These are phyloP conservation scores for Zymoseptoria pseudotritici DNA, from an alignment of 2,329 filamentous ascomycete species.

Conservation along the genomic window DNA sequence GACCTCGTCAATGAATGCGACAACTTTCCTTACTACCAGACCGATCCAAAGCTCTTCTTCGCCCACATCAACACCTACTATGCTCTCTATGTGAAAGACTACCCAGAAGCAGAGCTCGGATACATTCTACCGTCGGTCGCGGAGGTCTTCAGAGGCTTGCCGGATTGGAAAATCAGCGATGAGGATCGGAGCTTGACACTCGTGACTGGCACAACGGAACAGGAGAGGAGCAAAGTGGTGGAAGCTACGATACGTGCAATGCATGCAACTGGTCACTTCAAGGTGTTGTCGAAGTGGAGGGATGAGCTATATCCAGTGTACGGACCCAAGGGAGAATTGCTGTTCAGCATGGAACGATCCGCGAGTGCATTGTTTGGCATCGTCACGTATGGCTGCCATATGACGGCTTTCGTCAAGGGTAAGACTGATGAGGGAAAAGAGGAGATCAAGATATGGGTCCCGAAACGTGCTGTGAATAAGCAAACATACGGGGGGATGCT, in stretches of 20 bases:
- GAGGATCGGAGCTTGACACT: constrained; percentile 56
- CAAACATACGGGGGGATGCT: constrained; percentile 85
- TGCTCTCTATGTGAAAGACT: constrained; percentile 59
- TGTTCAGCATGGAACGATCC: constrained; percentile 71
- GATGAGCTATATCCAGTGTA: constrained; percentile 76
- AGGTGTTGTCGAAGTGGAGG: constrained; percentile 70
- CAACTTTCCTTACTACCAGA: constrained; percentile 66
- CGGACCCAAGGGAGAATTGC: constrained; percentile 48
- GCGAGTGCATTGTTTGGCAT: constrained; percentile 68
- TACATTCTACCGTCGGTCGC: constrained; percentile 57
- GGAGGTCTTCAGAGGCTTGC: constrained; percentile 46
- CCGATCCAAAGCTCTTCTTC: constrained; percentile 50
- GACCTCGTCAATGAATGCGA: constrained; percentile 53
- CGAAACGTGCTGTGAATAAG: constrained; percentile 67
- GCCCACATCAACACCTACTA: constrained; percentile 43
- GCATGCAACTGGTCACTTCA: constrained; percentile 63
- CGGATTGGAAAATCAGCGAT: constrained; percentile 56
- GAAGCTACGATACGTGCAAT: constrained; percentile 57
- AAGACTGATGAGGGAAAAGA: constrained; percentile 34
- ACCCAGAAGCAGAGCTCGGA: constrained; percentile 54
- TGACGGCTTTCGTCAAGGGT: constrained; percentile 57
- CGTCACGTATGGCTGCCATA: constrained; percentile 69
- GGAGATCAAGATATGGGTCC: constrained; percentile 76
- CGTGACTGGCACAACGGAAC: constrained; percentile 47
- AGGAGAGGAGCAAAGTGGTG: constrained; percentile 53